Conservation (phyloP, 371 early-diverging fungal genomes). For the Mortierella sp. region DNA sequence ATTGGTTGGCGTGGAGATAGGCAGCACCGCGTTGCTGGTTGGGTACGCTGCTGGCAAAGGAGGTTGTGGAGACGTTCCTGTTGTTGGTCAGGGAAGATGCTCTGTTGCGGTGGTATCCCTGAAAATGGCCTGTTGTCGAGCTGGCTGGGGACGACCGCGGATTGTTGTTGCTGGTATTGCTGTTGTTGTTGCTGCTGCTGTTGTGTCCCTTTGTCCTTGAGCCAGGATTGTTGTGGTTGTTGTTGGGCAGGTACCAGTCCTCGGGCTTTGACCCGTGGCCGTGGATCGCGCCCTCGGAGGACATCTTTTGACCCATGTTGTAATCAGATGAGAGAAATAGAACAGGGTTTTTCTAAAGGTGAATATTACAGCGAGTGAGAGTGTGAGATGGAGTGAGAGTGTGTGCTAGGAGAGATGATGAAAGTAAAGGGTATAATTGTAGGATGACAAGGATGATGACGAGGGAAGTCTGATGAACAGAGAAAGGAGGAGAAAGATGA, state of each 20-base stretch:
- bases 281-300: constrained; percentile 29
- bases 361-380: background rate
- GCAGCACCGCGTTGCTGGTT: constrained; percentile 32
- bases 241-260: constrained; percentile 46
- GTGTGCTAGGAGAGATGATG: too few species aligned
- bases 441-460: constrained; percentile 5
- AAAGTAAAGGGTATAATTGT: background rate
- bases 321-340: background rate
- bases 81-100: constrained; percentile 52
- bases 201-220: background rate
- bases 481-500: background rate
- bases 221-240: constrained; percentile 14
- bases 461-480: background rate
- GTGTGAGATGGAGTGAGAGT: background rate
- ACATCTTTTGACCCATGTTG: constrained; percentile 52
- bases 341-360: background rate
- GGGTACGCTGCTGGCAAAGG: constrained; percentile 53
- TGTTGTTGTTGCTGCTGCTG: constrained; percentile 5
- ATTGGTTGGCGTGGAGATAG: constrained; percentile 54
- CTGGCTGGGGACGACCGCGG: constrained; percentile 45
- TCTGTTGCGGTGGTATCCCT: constrained; percentile 38
- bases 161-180: constrained; percentile 4
- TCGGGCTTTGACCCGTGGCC: constrained; percentile 41
- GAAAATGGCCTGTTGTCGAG: constrained; percentile 48
- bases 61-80: constrained; percentile 46